These are phyloP conservation scores for Verticillium zaregamsianum DNA, from an alignment of 2,329 filamentous ascomycete species.

Conservation along the genomic window DNA sequence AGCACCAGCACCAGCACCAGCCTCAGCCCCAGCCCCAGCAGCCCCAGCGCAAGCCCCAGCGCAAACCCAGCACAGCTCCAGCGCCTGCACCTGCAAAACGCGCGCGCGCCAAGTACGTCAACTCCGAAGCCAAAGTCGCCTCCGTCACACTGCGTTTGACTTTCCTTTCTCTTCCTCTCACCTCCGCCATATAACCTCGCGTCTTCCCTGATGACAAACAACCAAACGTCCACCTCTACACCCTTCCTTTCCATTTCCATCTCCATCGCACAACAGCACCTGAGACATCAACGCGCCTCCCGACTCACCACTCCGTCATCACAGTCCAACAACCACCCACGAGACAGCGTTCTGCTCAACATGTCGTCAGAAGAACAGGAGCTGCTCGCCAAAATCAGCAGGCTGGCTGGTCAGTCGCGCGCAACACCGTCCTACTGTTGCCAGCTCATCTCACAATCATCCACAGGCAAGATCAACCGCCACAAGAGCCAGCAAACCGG, in stretches of 20 bases:
- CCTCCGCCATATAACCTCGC: neutral
- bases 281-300: no score
- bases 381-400: conserved; percentile 49
- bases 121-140: neutral
- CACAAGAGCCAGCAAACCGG: conserved; percentile 63
- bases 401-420: conserved; percentile 39
- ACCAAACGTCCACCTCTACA: neutral
- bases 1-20: no score
- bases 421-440: neutral
- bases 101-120: no score
- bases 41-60: no score
- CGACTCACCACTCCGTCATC: no score
- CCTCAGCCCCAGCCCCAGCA: neutral
- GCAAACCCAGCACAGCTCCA: no score
- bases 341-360: neutral
- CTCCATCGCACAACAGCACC: neutral
- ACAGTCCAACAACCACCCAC: neutral
- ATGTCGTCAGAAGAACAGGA: conserved; percentile 50
- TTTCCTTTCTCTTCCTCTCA: neutral
- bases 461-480: conserved; percentile 71
- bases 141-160: neutral
- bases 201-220: neutral
- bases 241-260: no score
- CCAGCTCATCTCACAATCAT: conserved; percentile 16
- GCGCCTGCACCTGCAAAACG: no score